phyloP scores from a whole-genome alignment of 1,284 basidiomycete genomes.

The Bondarzewia mesenterica region DNA sequence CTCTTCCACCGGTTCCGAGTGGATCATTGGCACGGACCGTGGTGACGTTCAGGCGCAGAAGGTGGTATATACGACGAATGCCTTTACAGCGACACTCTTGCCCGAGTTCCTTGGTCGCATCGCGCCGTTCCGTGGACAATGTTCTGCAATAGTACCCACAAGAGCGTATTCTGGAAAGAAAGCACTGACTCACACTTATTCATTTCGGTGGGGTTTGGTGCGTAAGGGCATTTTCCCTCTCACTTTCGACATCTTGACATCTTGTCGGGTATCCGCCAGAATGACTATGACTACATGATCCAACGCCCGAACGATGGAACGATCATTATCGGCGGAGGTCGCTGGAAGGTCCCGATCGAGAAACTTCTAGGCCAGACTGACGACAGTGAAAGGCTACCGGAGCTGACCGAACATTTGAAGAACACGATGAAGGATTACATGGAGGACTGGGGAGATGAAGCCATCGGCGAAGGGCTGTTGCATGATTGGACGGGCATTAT shows the following conservation, averaged over 20 bases:
- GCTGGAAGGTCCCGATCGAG: conserved; percentile 15
- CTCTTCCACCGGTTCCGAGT: too few species aligned
- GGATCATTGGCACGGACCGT: background rate
- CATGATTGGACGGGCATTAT: conserved; percentile 22
- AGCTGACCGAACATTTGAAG: conserved; percentile 16
- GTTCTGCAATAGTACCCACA: conserved; percentile 18
- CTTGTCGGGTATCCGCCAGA: conserved; percentile 8
- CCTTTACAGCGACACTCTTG: conserved; percentile 26
- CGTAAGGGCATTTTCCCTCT: background rate
- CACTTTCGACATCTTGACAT: conserved; percentile 12
- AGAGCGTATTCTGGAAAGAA: conserved; percentile 15
- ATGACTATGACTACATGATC: conserved; percentile 20
- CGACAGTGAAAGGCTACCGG: conserved; percentile 16
- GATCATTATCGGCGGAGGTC: conserved; percentile 20
- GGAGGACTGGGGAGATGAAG: conserved; percentile 12
- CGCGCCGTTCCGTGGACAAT: conserved; percentile 18
- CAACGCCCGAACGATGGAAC: conserved; percentile 21
- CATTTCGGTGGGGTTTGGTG: background rate
- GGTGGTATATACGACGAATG: conserved; percentile 28
- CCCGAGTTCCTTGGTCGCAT: conserved; percentile 20
- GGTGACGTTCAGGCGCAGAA: background rate
- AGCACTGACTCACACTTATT: conserved; percentile 12
- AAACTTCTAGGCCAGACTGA: conserved; percentile 18
- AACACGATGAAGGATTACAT: background rate
- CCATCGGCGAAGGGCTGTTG: conserved; percentile 18